Evolutionary conservation across 257 asterid species (phyloP), one percentile per base, ranked within the genome.

Genomic region (Eucommia ulmoides): DNA sequence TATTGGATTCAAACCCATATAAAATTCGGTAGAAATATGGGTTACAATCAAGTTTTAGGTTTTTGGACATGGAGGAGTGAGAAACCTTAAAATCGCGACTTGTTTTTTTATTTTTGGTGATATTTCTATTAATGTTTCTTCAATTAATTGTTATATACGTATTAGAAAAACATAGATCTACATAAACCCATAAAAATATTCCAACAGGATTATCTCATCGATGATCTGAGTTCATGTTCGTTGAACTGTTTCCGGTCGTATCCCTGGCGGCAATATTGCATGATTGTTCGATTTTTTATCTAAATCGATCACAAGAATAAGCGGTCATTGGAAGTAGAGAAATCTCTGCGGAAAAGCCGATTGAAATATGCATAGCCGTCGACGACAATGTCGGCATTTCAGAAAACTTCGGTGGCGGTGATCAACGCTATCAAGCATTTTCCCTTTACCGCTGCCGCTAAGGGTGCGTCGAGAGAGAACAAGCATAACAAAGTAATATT

Each of bases 361-460:
- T 16, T 69, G 18, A 82, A 65, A 54, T 55, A 19, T 15, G 19
- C 55, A 45, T 2, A 60, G 8, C 22, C 66, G 3, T 2, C 73
- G 0, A 49, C 72, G 1, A 42, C 64, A 1, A 22, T 41, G 18
- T 74, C 95, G n/a, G 76, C 84, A n/a, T 58, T 88, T 24, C 76
- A 66, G 14, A 67, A 62, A 45, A 73, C 73, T 18, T 62, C 78
- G 0, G 46, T 35, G 15, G 67, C 71, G 49, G 76, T 79, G 29
- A 56, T 87, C 44, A 56, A 76, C n/a, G 93, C 93, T 51, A 75
- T 80, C 19, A 84, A 65, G 41, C 71, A 69, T 61, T 74, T 82
- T 52, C 81, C 71, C 0, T 66, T 82, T 47, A 29, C 71, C 47
- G n/a, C n/a, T n/a, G 56, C 65, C 52, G 38, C 24, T 0, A 63